A percentile compares a stretch with the other conserved stretches of the same genome.
These are phyloP conservation scores for Trichothecium sympodiale DNA, from an alignment of 2,329 filamentous ascomycete species.

Conservation along the genomic window DNA sequence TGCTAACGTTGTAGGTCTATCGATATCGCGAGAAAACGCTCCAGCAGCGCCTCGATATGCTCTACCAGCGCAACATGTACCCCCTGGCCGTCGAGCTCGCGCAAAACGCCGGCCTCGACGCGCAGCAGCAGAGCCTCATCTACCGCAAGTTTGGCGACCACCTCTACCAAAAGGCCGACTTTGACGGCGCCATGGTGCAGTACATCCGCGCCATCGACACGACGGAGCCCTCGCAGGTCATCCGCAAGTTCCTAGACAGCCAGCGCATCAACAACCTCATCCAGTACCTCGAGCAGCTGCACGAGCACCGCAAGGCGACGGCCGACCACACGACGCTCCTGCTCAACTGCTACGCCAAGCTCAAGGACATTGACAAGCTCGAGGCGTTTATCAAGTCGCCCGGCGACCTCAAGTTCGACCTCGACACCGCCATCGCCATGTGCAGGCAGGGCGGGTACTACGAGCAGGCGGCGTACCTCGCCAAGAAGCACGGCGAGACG, in stretches of 20 bases:
- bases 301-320: conserved; percentile 87
- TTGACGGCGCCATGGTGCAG: conserved; percentile 97
- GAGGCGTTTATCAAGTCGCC: conserved; percentile 96
- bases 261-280: conserved; percentile 97
- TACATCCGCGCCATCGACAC: conserved; percentile 94
- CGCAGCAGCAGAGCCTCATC: conserved; percentile 77
- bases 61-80: conserved; percentile 91
- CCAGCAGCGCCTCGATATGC: conserved; percentile 80
- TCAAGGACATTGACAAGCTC: conserved; percentile 93
- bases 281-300: conserved; percentile 90
- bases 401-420: conserved; percentile 87
- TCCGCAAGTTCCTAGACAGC: conserved; percentile 93
- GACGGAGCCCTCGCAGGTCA: conserved; percentile 92
- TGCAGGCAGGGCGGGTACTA: conserved; percentile 95
- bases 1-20: conserved; percentile 47
- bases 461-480: conserved; percentile 91
- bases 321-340: conserved; percentile 91
- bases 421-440: conserved; percentile 96
- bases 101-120: conserved; percentile 74
- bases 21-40: conserved; percentile 86
- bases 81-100: conserved; percentile 85
- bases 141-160: conserved; percentile 91
- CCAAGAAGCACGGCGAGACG: conserved; percentile 86
- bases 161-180: conserved; percentile 88
- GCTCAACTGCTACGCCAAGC: conserved; percentile 93